Conservation (phyloP, 495 filamentous ascomycete species). For the Evansstolkia leycettana region DNA sequence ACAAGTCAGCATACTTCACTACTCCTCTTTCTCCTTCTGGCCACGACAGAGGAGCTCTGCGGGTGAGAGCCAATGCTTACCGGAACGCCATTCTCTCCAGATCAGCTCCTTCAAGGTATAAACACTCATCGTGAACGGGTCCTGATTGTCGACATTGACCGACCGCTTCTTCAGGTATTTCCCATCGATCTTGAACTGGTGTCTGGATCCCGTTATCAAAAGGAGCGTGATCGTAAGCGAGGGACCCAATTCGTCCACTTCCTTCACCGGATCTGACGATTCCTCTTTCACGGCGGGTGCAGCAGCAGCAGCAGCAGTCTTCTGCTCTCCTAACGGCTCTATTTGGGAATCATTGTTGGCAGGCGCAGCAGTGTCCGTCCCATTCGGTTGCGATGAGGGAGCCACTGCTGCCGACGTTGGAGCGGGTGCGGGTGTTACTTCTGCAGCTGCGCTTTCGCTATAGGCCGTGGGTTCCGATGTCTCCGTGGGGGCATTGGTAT, state of each 20-base stretch:
- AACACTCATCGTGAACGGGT: constrained; percentile 78
- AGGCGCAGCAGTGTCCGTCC: constrained; percentile 6
- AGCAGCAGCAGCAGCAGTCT: constrained; percentile 13
- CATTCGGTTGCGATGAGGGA: constrained; percentile 7
- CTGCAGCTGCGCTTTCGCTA: constrained; percentile 15
- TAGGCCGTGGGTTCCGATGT: constrained; percentile 15
- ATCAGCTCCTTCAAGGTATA: constrained; percentile 90
- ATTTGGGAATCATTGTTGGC: constrained; percentile 13
- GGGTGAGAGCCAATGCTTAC: constrained; percentile 20
- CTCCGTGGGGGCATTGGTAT: constrained; percentile 5
- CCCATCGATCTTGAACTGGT: constrained; percentile 78
- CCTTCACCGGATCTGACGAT: constrained; percentile 30
- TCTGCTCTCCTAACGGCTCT: constrained; percentile 22
- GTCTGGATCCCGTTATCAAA: constrained; percentile 66
- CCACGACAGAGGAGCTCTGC: neutral
- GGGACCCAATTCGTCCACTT: constrained; percentile 31
- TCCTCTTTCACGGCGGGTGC: constrained; percentile 14
- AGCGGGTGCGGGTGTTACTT: too few species aligned
- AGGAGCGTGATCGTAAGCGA: constrained; percentile 57
- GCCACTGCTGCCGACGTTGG: constrained; percentile 11
- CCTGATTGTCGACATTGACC: constrained; percentile 59
- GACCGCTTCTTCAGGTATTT: constrained; percentile 72
- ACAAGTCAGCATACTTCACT: constrained; percentile 1
- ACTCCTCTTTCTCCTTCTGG: neutral
- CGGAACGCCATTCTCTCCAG: constrained; percentile 74